Conservation (phyloP, 2,329 filamentous ascomycete species). For the Hymenoscyphus occultus region DNA sequence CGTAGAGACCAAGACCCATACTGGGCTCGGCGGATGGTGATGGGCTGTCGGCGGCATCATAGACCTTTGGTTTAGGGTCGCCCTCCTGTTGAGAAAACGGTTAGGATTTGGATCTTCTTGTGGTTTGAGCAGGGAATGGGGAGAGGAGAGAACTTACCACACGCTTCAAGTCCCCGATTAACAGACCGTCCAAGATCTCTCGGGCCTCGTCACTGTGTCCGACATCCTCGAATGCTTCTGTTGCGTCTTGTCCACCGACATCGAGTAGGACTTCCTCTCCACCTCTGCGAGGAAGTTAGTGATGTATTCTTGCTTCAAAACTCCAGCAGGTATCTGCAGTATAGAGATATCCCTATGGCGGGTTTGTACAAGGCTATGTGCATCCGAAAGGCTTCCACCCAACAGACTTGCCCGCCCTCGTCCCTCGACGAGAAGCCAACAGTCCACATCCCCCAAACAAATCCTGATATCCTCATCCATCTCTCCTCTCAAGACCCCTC, state of each 20-base stretch:
- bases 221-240: conserved; percentile 98
- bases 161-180: conserved; percentile 77
- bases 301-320: neutral
- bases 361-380: neutral
- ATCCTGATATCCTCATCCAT: neutral
- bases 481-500: neutral
- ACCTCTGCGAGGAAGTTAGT: conserved; percentile 58
- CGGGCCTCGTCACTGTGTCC: conserved; percentile 98
- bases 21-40: conserved; percentile 51
- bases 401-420: neutral
- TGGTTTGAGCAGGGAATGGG: conserved; percentile 12
- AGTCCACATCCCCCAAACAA: neutral
- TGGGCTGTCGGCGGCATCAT: conserved; percentile 47
- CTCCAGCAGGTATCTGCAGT: neutral
- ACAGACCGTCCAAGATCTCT: conserved; percentile 79
- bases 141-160: conserved; percentile 53
- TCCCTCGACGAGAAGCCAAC: neutral
- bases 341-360: neutral
- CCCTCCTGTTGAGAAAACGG: conserved; percentile 55
- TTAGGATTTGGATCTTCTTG: neutral
- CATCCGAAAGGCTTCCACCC: neutral
- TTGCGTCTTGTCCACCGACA: conserved; percentile 91
- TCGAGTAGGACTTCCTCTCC: conserved; percentile 98
- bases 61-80: conserved; percentile 70
- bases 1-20: conserved; percentile 77